Evolutionary conservation across 176 grass and related monocot genomes (phyloP).

Genomic region (Lolium multiflorum): DNA sequence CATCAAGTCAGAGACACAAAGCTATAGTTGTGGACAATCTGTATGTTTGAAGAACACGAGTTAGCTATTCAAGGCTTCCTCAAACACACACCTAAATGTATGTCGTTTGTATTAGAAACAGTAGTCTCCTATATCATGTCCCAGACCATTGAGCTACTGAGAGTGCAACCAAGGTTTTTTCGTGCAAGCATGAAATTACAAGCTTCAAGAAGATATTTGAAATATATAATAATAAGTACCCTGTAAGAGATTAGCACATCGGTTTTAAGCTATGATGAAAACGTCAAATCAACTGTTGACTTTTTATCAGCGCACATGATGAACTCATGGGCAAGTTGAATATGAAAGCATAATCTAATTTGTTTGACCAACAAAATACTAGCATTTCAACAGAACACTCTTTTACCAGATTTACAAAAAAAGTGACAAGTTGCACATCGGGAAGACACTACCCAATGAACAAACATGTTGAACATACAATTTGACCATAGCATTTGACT

Average conservation of each 20-base stretch:
- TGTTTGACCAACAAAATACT: neutral
- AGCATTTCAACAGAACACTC: constrained; percentile 2
- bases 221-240: constrained; percentile 29
- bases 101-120: constrained; percentile 4
- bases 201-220: constrained; percentile 33
- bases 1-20: constrained; percentile 37
- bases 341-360: constrained; percentile 28
- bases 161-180: constrained; percentile 27
- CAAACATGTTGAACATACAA: constrained; percentile 1
- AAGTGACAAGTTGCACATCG: constrained; percentile 13
- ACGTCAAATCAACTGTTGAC: neutral
- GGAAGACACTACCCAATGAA: constrained; percentile 9
- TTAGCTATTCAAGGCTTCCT: constrained; percentile 19
- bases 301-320: constrained; percentile 6
- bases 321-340: constrained; percentile 10
- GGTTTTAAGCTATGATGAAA: constrained; percentile 39
- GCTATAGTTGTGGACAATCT: constrained; percentile 25
- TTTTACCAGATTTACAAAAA: constrained; percentile 9
- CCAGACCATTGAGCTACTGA: constrained; percentile 25
- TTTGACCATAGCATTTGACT: neutral
- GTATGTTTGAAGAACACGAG: constrained; percentile 13
- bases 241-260: neutral
- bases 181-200: constrained; percentile 17
- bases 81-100: neutral
- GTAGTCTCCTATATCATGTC: constrained; percentile 20